These are phyloP conservation scores for Gloeopeniophorella convolvens DNA, from an alignment of 768 basidiomycete genomes.

Conservation along the genomic window DNA sequence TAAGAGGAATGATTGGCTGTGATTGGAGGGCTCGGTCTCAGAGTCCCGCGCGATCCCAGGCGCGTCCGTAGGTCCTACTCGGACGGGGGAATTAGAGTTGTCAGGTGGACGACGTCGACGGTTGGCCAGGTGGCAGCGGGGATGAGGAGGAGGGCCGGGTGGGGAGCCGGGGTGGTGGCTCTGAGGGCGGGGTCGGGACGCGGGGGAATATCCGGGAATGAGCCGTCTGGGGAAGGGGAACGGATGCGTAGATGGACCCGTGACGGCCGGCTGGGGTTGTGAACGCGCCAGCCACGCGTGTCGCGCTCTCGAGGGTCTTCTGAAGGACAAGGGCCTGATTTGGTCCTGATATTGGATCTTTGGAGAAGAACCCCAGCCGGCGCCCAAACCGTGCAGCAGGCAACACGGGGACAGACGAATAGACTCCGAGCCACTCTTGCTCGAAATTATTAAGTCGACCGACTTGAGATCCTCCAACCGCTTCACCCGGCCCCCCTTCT, in stretches of 20 bases:
- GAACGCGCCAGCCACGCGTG: slow-evolving; percentile 11
- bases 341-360: slow-evolving; percentile 22
- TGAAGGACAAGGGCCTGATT: slow-evolving; percentile 18
- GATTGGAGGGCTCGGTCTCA: no score
- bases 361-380: slow-evolving; percentile 10
- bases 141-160: not conserved
- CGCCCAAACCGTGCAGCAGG: slow-evolving; percentile 18
- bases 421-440: slow-evolving; percentile 14
- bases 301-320: slow-evolving; percentile 13
- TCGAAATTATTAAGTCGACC: slow-evolving; percentile 18
- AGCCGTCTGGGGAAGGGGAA: slow-evolving; percentile 11
- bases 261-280: slow-evolving; percentile 1
- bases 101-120: slow-evolving; percentile 8
- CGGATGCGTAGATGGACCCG: slow-evolving; percentile 4
- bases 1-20: no score
- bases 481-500: slow-evolving; percentile 26
- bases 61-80: no score
- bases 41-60: no score
- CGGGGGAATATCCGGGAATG: slow-evolving; percentile 13
- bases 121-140: slow-evolving; percentile 11
- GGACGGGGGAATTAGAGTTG: slow-evolving; percentile 13
- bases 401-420: slow-evolving; percentile 24
- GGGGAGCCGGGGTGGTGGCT: not conserved
- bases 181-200: slow-evolving; percentile 10
- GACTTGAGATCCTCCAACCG: slow-evolving; percentile 18